phyloP scores from a whole-genome alignment of 495 filamentous ascomycete species.

The Xylaria cubensis region DNA sequence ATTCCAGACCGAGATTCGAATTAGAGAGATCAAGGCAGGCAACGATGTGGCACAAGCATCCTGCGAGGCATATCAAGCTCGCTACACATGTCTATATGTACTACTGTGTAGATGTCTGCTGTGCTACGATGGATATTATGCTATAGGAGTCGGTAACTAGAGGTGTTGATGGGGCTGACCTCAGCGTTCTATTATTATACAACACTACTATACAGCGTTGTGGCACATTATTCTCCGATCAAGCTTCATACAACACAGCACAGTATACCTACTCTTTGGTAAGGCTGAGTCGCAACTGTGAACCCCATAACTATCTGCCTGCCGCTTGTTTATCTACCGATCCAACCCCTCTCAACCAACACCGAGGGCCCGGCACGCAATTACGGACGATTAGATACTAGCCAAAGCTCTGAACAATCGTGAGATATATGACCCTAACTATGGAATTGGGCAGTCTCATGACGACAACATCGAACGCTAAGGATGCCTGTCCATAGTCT shows the following conservation, averaged over 20 bases:
- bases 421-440: background rate
- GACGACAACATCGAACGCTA: conserved; percentile 11
- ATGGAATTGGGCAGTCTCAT: conserved; percentile 1
- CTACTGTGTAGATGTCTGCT: background rate
- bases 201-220: background rate
- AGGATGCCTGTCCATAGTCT: conserved; percentile 2
- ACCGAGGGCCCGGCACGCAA: background rate
- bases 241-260: background rate
- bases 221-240: background rate
- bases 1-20: background rate
- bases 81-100: background rate
- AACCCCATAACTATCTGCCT: background rate
- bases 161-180: background rate
- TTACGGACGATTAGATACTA: background rate
- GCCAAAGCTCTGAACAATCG: background rate
- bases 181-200: conserved; percentile 17
- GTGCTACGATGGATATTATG: background rate
- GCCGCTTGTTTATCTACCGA: background rate
- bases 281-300: conserved; percentile 16
- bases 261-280: background rate
- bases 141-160: background rate
- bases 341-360: conserved; percentile 1
- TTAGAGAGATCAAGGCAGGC: background rate
- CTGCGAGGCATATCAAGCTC: background rate
- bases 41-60: background rate